Evolutionary conservation across 164 flowering plant genomes (phyloP).

Genomic region (Berberis vulgaris): DNA sequence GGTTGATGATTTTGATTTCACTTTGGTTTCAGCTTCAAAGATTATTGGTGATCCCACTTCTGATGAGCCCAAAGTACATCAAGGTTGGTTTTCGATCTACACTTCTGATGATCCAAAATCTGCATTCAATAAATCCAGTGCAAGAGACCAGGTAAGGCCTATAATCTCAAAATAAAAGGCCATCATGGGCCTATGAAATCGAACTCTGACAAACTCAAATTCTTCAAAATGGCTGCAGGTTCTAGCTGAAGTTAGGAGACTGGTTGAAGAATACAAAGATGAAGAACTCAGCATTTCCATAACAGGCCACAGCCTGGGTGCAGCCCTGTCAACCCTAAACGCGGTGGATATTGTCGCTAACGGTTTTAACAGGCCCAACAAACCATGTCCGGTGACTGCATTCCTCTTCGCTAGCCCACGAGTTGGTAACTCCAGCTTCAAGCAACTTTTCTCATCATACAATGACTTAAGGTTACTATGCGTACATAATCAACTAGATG

Average conservation of each 20-base stretch:
- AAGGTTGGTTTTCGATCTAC: conserved; percentile 36
- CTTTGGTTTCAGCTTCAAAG: conserved; percentile 20
- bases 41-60: conserved; percentile 6
- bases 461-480: conserved; percentile 11
- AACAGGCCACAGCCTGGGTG: conserved; percentile 66
- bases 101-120: conserved; percentile 32
- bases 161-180: background rate
- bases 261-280: conserved; percentile 28
- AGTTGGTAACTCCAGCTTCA: conserved; percentile 57
- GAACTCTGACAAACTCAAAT: background rate
- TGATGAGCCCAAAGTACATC: conserved; percentile 18
- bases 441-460: background rate
- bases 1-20: conserved; percentile 30
- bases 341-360: conserved; percentile 58
- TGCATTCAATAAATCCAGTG: conserved; percentile 26
- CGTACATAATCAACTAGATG: conserved; percentile 40
- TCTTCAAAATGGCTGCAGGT: conserved; percentile 27
- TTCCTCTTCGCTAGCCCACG: conserved; percentile 58
- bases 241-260: conserved; percentile 26
- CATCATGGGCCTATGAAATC: background rate
- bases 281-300: conserved; percentile 44
- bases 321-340: conserved; percentile 51
- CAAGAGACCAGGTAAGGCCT: conserved; percentile 39
- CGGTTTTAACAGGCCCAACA: conserved; percentile 27
- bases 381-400: conserved; percentile 45